Evolutionary conservation across 257 asterid species (phyloP).

Genomic region (Fraxinus quadrangulata): DNA sequence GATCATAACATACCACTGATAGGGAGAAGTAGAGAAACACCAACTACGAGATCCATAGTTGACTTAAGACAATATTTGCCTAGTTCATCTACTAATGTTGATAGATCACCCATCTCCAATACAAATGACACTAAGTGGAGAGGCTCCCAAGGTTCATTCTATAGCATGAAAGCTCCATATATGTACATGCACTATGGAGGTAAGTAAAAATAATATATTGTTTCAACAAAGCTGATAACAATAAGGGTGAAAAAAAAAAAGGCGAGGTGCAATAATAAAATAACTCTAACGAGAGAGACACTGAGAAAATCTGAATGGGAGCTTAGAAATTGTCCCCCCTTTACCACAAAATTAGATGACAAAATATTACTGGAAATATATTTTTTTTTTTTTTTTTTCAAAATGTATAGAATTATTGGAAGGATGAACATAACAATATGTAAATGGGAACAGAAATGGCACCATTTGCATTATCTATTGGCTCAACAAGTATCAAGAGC

Average conservation of each 20-base stretch:
- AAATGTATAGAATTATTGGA: neutral
- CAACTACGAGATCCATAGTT: neutral
- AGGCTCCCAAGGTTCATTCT: neutral
- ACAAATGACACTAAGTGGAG: neutral
- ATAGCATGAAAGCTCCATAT: neutral
- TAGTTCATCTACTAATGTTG: neutral
- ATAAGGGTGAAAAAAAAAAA: neutral
- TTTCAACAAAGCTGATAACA: neutral
- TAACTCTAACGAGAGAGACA: neutral
- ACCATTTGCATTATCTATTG: conserved; percentile 90
- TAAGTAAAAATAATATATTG: neutral
- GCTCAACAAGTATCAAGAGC: conserved; percentile 83
- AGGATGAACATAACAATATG: neutral
- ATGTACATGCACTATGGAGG: neutral
- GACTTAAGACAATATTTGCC: neutral
- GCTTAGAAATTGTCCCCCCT: neutral
- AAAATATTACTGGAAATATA: neutral
- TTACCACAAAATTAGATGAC: neutral
- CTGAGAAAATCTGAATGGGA: neutral
- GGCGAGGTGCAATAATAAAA: neutral
- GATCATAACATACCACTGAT: neutral
- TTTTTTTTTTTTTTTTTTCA: neutral
- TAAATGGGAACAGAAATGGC: neutral
- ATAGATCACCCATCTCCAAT: neutral
- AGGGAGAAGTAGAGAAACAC: neutral